phyloP scores from a whole-genome alignment of 2,329 filamentous ascomycete species.

The Escovopsis sp. region DNA sequence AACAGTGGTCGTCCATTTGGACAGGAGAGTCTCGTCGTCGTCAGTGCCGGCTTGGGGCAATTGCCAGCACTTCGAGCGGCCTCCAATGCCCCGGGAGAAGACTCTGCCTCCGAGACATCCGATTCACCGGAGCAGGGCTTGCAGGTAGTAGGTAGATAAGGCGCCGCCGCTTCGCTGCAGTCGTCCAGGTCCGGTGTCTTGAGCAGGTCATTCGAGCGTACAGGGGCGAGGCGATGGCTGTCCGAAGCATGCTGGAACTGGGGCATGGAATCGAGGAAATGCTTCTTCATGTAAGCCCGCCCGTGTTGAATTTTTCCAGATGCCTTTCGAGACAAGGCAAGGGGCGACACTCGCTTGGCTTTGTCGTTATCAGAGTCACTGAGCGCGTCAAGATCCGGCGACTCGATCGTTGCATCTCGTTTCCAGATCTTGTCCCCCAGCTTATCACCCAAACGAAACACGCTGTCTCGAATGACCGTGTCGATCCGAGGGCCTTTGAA shows the following conservation, averaged over 20 bases:
- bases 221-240: slow-evolving; percentile 7
- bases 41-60: slow-evolving; percentile 20
- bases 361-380: slow-evolving; percentile 35
- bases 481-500: slow-evolving; percentile 68
- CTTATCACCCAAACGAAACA: slow-evolving; percentile 42
- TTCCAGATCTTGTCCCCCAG: slow-evolving; percentile 38
- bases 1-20: slow-evolving; percentile 13
- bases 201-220: background rate
- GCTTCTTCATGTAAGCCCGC: slow-evolving; percentile 22
- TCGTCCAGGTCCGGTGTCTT: too few species aligned
- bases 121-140: slow-evolving; percentile 12
- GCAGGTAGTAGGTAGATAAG: slow-evolving; percentile 12
- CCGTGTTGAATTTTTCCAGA: slow-evolving; percentile 18
- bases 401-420: slow-evolving; percentile 26
- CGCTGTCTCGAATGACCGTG: slow-evolving; percentile 48
- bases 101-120: slow-evolving; percentile 26
- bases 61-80: slow-evolving; percentile 19
- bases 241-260: slow-evolving; percentile 28
- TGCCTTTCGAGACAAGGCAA: slow-evolving; percentile 20
- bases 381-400: slow-evolving; percentile 26
- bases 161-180: too few species aligned
- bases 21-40: slow-evolving; percentile 12
- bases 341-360: slow-evolving; percentile 20
- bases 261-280: slow-evolving; percentile 38
- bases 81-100: slow-evolving; percentile 15